These are phyloP conservation scores for Ustilago bromivora DNA, from an alignment of 1,284 basidiomycete genomes.

Conservation along the genomic window DNA sequence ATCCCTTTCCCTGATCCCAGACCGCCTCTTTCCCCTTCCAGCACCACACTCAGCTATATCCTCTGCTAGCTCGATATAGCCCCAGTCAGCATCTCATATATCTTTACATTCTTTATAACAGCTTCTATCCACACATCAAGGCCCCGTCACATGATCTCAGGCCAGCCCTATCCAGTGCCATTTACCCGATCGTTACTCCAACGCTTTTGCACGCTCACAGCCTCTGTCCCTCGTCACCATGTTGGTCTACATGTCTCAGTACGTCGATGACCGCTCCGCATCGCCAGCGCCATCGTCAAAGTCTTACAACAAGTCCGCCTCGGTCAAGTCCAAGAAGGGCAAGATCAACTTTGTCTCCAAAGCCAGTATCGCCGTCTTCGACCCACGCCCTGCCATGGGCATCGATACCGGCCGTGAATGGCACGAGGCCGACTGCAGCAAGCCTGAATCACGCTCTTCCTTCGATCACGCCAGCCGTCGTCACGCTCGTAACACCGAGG, in stretches of 20 bases:
- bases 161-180: not conserved
- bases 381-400: conserved; percentile 65
- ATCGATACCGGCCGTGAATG: conserved; percentile 54
- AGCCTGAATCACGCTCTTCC: conserved; percentile 23
- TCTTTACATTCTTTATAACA: not conserved
- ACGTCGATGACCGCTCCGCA: conserved; percentile 34
- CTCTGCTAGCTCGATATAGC: not conserved
- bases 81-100: not conserved
- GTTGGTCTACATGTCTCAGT: conserved; percentile 43
- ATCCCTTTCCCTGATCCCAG: conserved; percentile 3
- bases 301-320: conserved; percentile 12
- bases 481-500: conserved; percentile 15
- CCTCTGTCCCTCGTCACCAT: conserved; percentile 4
- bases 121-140: not conserved
- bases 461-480: conserved; percentile 25
- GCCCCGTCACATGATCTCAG: not conserved
- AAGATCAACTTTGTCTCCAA: conserved; percentile 66
- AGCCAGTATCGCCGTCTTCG: conserved; percentile 62
- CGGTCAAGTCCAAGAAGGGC: conserved; percentile 46
- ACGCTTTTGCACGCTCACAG: not conserved
- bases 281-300: conserved; percentile 15
- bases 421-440: conserved; percentile 23
- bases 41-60: not conserved
- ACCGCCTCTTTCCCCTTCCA: not conserved
- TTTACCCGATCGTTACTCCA: not conserved